Percentiles rank a stretch among this genome's conserved stretches.
Evolutionary conservation across 805 yeast genomes (phyloP).

Genomic region (Danielia reshetovae): DNA sequence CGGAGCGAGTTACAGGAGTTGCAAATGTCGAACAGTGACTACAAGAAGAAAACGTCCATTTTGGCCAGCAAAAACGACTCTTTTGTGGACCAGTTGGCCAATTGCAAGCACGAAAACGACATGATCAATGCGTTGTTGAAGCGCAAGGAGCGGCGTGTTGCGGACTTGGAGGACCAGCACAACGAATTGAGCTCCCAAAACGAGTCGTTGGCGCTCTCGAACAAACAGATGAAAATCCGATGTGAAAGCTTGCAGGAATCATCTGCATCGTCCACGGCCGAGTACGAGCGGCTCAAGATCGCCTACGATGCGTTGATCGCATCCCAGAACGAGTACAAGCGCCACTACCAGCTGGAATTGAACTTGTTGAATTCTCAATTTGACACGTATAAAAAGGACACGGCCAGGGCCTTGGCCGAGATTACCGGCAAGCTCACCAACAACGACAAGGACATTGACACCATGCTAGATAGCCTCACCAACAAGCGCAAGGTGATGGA

Average conservation of each 20-base stretch:
- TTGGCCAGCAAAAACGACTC: slow-evolving; percentile 47
- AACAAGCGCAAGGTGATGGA: slow-evolving; percentile 49
- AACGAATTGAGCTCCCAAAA: slow-evolving; percentile 43
- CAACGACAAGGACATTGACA: slow-evolving; percentile 48
- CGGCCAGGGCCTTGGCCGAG: slow-evolving; percentile 29
- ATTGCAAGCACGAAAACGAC: slow-evolving; percentile 74
- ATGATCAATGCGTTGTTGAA: slow-evolving; percentile 63
- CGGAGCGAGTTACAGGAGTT: slow-evolving; percentile 44
- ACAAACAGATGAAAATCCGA: slow-evolving; percentile 48
- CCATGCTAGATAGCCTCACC: slow-evolving; percentile 46
- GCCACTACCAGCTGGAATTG: slow-evolving; percentile 44
- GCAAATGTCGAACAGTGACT: slow-evolving; percentile 41
- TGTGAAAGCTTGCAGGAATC: slow-evolving; percentile 46
- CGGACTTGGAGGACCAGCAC: slow-evolving; percentile 60
- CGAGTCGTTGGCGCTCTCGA: slow-evolving; percentile 47
- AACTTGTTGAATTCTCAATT: slow-evolving; percentile 33
- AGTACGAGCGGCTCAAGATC: slow-evolving; percentile 51
- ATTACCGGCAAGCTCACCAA: slow-evolving; percentile 35
- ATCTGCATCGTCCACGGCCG: slow-evolving; percentile 43
- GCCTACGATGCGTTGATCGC: slow-evolving; percentile 56
- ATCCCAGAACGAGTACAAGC: slow-evolving; percentile 50
- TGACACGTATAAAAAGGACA: slow-evolving; percentile 32
- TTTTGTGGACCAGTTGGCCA: slow-evolving; percentile 60
- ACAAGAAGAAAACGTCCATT: slow-evolving; percentile 49
- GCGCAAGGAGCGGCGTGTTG: slow-evolving; percentile 65